These are phyloP conservation scores for Durotheca rogersii DNA, from an alignment of 495 filamentous ascomycete genomes.

Conservation along the genomic window DNA sequence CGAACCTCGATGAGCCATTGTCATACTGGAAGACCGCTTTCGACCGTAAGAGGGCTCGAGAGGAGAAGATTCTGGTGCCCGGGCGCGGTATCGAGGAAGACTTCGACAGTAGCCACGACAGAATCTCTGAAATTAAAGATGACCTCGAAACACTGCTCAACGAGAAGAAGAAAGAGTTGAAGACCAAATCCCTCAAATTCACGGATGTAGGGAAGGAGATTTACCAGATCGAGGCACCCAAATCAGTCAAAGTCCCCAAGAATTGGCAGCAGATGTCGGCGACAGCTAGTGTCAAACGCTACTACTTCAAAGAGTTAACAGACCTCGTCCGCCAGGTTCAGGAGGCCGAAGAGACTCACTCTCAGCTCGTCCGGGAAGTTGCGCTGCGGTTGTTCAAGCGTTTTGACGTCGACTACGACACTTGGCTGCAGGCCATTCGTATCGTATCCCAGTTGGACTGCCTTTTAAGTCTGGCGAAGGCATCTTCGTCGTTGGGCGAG, in stretches of 20 bases:
- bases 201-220: slow-evolving; percentile 94
- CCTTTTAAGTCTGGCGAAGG: slow-evolving; percentile 85
- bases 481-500: slow-evolving; percentile 77
- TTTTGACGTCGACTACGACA: slow-evolving; percentile 83
- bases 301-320: slow-evolving; percentile 85
- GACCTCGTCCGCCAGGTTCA: slow-evolving; percentile 79
- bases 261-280: slow-evolving; percentile 96
- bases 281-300: slow-evolving; percentile 86
- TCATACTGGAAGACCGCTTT: slow-evolving; percentile 91
- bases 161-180: slow-evolving; percentile 65
- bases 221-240: slow-evolving; percentile 91
- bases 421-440: slow-evolving; percentile 85
- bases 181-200: slow-evolving; percentile 70
- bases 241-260: slow-evolving; percentile 82
- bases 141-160: slow-evolving; percentile 72
- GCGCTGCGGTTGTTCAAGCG: slow-evolving; percentile 77
- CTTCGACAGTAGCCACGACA: slow-evolving; percentile 83
- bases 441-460: slow-evolving; percentile 93
- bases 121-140: slow-evolving; percentile 67
- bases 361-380: slow-evolving; percentile 87
- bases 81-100: slow-evolving; percentile 88
- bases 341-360: slow-evolving; percentile 92
- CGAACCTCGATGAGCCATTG: slow-evolving; percentile 71
- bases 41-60: slow-evolving; percentile 76
- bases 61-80: slow-evolving; percentile 73